Evolutionary conservation across 2,329 filamentous ascomycete species (phyloP).

Genomic region (Stenocarpella maydis): DNA sequence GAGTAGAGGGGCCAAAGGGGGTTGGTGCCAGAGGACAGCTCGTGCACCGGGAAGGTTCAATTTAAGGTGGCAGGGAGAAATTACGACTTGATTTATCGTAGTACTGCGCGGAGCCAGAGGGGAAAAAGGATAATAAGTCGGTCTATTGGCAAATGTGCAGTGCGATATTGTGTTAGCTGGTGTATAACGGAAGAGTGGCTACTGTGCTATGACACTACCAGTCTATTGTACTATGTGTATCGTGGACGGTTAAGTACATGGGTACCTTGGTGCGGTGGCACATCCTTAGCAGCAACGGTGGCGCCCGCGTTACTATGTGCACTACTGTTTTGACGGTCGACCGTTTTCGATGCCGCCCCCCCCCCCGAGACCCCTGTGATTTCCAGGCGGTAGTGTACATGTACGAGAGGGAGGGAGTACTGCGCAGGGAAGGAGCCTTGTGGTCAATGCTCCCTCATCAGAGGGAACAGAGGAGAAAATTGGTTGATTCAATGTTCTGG

Average conservation of each 20-base stretch:
- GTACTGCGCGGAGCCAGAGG: not conserved
- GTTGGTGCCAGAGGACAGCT: not conserved
- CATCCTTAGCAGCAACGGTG: constrained; percentile 9
- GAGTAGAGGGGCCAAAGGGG: not conserved
- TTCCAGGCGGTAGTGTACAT: constrained; percentile 25
- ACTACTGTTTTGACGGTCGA: not conserved
- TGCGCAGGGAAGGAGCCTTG: constrained; percentile 32
- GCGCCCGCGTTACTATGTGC: constrained; percentile 1
- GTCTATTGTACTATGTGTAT: too few relatives aligned
- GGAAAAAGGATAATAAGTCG: not conserved
- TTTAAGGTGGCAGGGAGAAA: not conserved
- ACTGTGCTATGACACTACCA: too few relatives aligned
- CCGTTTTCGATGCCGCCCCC: constrained; percentile 32
- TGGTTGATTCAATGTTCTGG: constrained; percentile 29
- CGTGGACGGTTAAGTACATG: too few relatives aligned
- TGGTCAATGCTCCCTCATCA: constrained; percentile 33
- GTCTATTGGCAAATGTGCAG: too few relatives aligned
- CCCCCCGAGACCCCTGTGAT: constrained; percentile 31
- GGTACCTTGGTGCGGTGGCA: too few relatives aligned
- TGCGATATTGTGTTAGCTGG: not conserved
- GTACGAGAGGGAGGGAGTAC: too few relatives aligned
- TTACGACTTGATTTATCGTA: not conserved
- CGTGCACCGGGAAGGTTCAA: not conserved
- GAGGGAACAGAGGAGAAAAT: too few relatives aligned
- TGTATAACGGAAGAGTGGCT: too few relatives aligned